Conservation (phyloP, 1,284 basidiomycete species). For the Cutaneotrichosporon sp. region DNA sequence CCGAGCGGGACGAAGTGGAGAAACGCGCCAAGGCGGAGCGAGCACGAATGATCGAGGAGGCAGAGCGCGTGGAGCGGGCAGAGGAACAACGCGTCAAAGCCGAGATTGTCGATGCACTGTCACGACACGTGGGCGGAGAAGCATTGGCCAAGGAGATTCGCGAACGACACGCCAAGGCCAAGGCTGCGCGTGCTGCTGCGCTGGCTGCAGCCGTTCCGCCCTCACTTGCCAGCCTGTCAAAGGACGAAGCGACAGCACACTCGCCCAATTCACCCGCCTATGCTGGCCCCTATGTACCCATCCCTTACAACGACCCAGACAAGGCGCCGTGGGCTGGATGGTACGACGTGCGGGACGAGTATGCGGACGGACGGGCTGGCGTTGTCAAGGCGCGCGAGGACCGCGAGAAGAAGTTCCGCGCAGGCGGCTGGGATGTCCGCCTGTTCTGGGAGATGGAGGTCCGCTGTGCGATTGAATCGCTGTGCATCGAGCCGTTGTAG, state of each 20-base stretch:
- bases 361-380: slow-evolving; percentile 51
- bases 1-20: slow-evolving; percentile 67
- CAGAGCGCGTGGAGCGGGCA: slow-evolving; percentile 59
- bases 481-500: slow-evolving; percentile 49
- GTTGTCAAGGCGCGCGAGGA: slow-evolving; percentile 63
- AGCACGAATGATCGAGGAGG: slow-evolving; percentile 59
- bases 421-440: slow-evolving; percentile 73
- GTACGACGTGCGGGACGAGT: slow-evolving; percentile 30
- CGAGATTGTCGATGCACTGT: slow-evolving; percentile 73
- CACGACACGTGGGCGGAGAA: slow-evolving; percentile 52
- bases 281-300: slow-evolving; percentile 43
- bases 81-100: slow-evolving; percentile 46
- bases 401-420: slow-evolving; percentile 71
- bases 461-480: slow-evolving; percentile 65
- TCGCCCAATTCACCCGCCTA: slow-evolving; percentile 39
- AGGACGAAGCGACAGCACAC: slow-evolving; percentile 16
- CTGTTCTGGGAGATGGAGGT: slow-evolving; percentile 85
- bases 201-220: slow-evolving; percentile 30
- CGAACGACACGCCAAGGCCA: slow-evolving; percentile 43
- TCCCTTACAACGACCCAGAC: slow-evolving; percentile 40
- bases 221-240: slow-evolving; percentile 8
- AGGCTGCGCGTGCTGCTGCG: slow-evolving; percentile 27
- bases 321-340: slow-evolving; percentile 22
- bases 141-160: slow-evolving; percentile 57
- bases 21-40: slow-evolving; percentile 63